Conservation (phyloP, 2,329 filamentous ascomycete genomes). For the Cytospora schulzeri region DNA sequence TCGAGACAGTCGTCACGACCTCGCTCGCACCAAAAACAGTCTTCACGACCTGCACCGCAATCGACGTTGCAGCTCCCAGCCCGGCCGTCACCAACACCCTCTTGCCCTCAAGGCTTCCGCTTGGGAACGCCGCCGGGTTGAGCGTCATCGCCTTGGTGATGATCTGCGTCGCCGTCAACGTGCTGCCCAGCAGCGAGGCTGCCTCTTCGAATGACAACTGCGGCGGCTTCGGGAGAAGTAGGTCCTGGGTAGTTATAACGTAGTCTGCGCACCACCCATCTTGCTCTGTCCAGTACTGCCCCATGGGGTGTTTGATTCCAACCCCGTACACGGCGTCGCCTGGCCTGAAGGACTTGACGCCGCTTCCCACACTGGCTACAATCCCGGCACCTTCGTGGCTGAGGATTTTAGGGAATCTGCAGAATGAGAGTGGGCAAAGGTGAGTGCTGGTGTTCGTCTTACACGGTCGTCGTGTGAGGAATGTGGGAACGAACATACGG, state of each 20-base stretch:
- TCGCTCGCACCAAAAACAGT: slow-evolving; percentile 49
- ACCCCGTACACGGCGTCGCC: slow-evolving; percentile 45
- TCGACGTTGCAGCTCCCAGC: slow-evolving; percentile 50
- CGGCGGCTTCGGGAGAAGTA: slow-evolving; percentile 39
- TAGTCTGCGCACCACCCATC: slow-evolving; percentile 46
- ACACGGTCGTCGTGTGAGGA: too few species aligned
- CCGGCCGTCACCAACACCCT: slow-evolving; percentile 55
- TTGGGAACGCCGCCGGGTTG: slow-evolving; percentile 27
- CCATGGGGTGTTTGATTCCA: slow-evolving; percentile 42
- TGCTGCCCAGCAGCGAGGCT: slow-evolving; percentile 39
- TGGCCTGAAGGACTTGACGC: slow-evolving; percentile 34
- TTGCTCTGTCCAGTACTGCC: slow-evolving; percentile 23
- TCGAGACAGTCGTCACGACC: slow-evolving; percentile 56
- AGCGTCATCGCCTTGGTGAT: slow-evolving; percentile 44
- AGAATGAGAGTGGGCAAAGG: not conserved
- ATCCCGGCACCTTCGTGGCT: slow-evolving; percentile 36
- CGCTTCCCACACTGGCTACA: slow-evolving; percentile 35
- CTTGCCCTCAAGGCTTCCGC: slow-evolving; percentile 47
- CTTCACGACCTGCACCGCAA: slow-evolving; percentile 52
- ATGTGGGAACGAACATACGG: slow-evolving; percentile 33
- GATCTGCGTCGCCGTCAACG: slow-evolving; percentile 48
- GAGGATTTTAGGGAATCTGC: slow-evolving; percentile 34
- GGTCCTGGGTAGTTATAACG: slow-evolving; percentile 38
- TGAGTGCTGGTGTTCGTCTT: not conserved
- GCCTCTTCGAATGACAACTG: slow-evolving; percentile 34